phyloP scores from a whole-genome alignment of 2,329 filamentous ascomycete species.

The Pyrenochaeta sp. region DNA sequence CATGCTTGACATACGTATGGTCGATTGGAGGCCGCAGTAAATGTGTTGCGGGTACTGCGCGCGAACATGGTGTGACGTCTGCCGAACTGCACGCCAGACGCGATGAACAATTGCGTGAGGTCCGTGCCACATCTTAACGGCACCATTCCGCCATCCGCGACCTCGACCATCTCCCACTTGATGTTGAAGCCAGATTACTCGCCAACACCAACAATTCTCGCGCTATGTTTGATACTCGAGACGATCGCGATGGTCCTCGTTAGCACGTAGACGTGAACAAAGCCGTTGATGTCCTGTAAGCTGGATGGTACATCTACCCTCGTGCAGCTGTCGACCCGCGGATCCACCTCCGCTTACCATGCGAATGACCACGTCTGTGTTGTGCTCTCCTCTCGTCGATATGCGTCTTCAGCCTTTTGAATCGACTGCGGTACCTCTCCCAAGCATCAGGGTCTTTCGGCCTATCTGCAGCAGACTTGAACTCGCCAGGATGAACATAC shows the following conservation, averaged over 20 bases:
- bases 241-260: too few relatives aligned
- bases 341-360: conserved; percentile 17
- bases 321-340: conserved; percentile 9
- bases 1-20: conserved; percentile 44
- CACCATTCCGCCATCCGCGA: conserved; percentile 4
- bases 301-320: too few relatives aligned
- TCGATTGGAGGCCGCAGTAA: conserved; percentile 30
- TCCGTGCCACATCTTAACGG: conserved; percentile 38
- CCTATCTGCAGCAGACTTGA: conserved; percentile 20
- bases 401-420: conserved; percentile 18
- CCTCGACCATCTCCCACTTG: background rate
- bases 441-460: conserved; percentile 28
- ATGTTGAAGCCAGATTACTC: too few relatives aligned
- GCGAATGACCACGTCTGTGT: background rate
- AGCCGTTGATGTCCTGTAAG: too few relatives aligned
- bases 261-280: too few relatives aligned
- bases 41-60: conserved; percentile 27
- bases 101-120: conserved; percentile 28
- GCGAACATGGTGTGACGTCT: conserved; percentile 42
- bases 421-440: conserved; percentile 26
- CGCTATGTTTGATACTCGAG: too few relatives aligned
- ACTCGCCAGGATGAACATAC: conserved; percentile 34
- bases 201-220: background rate
- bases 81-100: conserved; percentile 20
- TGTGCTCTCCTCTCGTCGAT: conserved; percentile 3